Evolutionary conservation across 2,329 filamentous ascomycete species (phyloP), one percentile per base, ranked within the genome.

Genomic region (Xylaria sp.): DNA sequence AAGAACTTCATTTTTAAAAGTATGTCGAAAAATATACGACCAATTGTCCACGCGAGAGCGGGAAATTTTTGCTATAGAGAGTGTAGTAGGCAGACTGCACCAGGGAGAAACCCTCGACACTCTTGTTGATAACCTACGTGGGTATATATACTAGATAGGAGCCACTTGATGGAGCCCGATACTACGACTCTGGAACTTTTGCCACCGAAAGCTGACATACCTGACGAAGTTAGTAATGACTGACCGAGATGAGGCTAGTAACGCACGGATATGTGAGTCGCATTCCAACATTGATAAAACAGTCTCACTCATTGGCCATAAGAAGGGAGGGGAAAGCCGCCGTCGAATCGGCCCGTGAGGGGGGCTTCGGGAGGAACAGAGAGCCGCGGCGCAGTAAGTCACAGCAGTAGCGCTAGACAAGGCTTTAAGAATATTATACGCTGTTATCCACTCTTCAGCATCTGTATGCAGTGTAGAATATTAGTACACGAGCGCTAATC

Each of bases 1-100:
- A 32, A 55, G 50, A 55, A 55, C 50, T 32, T 66, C 64, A 56
- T 66, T 83, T 81, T 63, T 12, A 1, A 34, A 12, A 59, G 13
- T 6, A 12, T 65, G 25, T 46, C 5, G 28, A 28, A 28, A 28
- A 28, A 28, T n/a, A 41, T 44, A 44, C 15, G 18, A 10, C 32
- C 32, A 52, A 59, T 10, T 58, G 18, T 5, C 2, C 23, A 34
- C 9, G 34, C 2, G 20, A 58, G 51, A 23, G 28, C 7, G 32
- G 51, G 41, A 20, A 18, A 46, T 3, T 20, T 6, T 13, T 28
- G 9, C 20, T 41, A 32, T 57, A 2, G 2, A 6, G 7, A n/a
- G 20, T 18, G 34, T 18, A n/a, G 18, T 32, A 10, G 25, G 52
- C 39, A 39, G 10, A 23, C 9, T 6, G n/a, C n/a, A 10, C 8